Evolutionary conservation across 257 asterid species (phyloP).

Genomic region (Henckelia pumila): DNA sequence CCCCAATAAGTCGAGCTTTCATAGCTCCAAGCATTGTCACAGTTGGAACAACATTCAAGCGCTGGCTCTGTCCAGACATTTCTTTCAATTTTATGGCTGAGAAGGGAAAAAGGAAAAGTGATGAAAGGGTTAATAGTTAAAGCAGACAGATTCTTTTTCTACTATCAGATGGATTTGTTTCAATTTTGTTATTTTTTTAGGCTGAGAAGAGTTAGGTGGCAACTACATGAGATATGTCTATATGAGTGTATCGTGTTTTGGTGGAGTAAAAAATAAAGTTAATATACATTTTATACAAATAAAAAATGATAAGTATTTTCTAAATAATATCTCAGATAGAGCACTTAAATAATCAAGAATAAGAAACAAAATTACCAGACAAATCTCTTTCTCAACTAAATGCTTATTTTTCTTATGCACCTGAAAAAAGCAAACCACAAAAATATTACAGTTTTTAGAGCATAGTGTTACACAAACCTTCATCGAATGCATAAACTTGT

Average conservation of each 20-base stretch:
- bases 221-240: not conserved
- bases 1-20: slow-evolving; percentile 53
- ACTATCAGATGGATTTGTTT: not conserved
- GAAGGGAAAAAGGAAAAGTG: slow-evolving; percentile 8
- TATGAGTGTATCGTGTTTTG: not conserved
- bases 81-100: slow-evolving; percentile 31
- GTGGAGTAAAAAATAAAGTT: not conserved
- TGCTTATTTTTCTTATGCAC: slow-evolving; percentile 10
- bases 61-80: slow-evolving; percentile 55
- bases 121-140: not conserved
- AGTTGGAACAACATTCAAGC: slow-evolving; percentile 51
- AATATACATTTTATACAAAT: not conserved
- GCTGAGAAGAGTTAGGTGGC: not conserved
- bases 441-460: not conserved
- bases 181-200: not conserved
- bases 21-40: slow-evolving; percentile 50
- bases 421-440: slow-evolving; percentile 6
- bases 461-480: not conserved
- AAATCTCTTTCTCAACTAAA: slow-evolving; percentile 9
- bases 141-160: not conserved
- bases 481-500: no score
- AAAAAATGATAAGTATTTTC: not conserved
- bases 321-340: not conserved
- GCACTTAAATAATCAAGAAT: not conserved
- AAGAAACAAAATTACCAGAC: not conserved